Evolutionary conservation across 306 rosid species (phyloP), one percentile per base, ranked within the genome.

Genomic region (Lathyrus tuberosus): DNA sequence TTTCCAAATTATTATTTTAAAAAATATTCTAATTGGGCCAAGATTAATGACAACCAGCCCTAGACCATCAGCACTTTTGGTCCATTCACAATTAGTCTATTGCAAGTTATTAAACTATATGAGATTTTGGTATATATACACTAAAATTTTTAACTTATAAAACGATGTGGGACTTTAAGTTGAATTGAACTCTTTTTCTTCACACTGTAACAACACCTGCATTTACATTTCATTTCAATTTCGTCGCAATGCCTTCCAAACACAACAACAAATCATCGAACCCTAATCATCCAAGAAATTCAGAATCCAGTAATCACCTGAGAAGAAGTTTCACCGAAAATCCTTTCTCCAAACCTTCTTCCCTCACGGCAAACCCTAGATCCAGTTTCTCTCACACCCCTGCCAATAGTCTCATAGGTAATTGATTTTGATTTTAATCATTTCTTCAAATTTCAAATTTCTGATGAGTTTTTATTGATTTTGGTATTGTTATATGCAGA

Each of bases 251-350:
- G 85, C 73, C 86, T 65, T 69, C 85, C 3, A 86, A 73, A 1
- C 84, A 72, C 88, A 91, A 77, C 70, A 44, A 3, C 40, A 56
- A 64, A 75, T 47, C 82, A 4, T 51, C 95, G 16, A 84, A 75
- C 77, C 88, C 85, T 15, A 85, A 30, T 79, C 41, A 30, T 80
- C 41, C 85, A 15, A 80, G 95, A 87, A 89, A 56, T 70, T 89
- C 92, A 0, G 98, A 92, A 74, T 65, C 74, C 41, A 62, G 54
- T 24, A 78, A 87, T 57, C 81, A 95, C 17, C 35, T 86, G 61
- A 72, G 92, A 59, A 84, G 87, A 66, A 92, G 96, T 84, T 84
- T 92, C 84, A 62, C 76, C 3, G 96, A 92, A 20, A 92, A 81
- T 73, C 90, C 95, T 0, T 89, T 89, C 43, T 1, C 79, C 33